A percentile compares a stretch with the other conserved stretches of the same genome.
phyloP scores from a whole-genome alignment of 208 protist genomes.

The Trypanosomatidae sp. region DNA sequence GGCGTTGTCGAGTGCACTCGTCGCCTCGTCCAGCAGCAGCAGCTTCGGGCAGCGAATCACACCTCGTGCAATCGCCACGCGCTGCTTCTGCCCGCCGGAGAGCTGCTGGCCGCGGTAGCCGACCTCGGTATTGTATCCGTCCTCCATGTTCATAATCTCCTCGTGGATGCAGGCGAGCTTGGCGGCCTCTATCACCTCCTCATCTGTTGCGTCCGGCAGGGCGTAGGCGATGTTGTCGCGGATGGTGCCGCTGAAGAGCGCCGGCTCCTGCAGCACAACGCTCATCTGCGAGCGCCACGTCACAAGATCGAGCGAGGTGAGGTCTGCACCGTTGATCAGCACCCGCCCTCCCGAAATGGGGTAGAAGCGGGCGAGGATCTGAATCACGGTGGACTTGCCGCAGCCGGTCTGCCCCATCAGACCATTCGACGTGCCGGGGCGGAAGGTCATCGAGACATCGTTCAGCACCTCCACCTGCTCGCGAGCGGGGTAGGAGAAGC shows the following conservation, averaged over 20 bases:
- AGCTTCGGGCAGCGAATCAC: constrained; percentile 63
- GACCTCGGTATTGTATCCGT: constrained; percentile 68
- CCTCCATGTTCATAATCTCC: constrained; percentile 25
- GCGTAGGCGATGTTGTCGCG: constrained; percentile 75
- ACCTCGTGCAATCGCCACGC: constrained; percentile 69
- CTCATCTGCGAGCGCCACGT: constrained; percentile 61
- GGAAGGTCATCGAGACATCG: constrained; percentile 37
- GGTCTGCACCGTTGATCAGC: constrained; percentile 34
- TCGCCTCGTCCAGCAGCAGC: constrained; percentile 85
- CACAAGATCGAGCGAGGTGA: constrained; percentile 39
- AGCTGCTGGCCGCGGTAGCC: constrained; percentile 62
- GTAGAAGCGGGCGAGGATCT: constrained; percentile 73
- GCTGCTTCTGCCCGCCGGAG: constrained; percentile 72
- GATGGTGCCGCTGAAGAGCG: constrained; percentile 77
- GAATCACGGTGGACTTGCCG: constrained; percentile 85
- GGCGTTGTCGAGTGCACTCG: constrained; percentile 75
- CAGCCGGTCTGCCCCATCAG: constrained; percentile 90
- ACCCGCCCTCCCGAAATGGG: constrained; percentile 43
- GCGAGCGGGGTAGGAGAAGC: constrained; percentile 69
- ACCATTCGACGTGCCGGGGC: constrained; percentile 49
- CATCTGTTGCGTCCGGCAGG: constrained; percentile 37
- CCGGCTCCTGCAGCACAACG: constrained; percentile 81
- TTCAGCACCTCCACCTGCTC: constrained; percentile 49
- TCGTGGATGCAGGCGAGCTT: constrained; percentile 43
- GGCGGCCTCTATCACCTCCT: constrained; percentile 39